phyloP scores from a whole-genome alignment of 306 rosid species.

The Dalbergia cochinchinensis region DNA sequence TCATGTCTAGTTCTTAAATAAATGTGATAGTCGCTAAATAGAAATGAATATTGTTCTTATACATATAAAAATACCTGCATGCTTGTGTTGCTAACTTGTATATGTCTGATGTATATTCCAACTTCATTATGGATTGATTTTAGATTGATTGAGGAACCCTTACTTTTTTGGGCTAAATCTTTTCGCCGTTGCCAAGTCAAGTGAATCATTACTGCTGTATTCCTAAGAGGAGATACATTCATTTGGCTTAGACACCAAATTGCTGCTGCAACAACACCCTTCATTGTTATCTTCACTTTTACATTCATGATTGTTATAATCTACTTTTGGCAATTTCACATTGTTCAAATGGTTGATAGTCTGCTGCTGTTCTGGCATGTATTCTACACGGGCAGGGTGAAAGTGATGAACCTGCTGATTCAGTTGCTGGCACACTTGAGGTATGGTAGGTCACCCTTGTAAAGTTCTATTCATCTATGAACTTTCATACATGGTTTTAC shows the following conservation, averaged over 20 bases:
- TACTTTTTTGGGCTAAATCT: background rate
- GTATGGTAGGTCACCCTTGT: constrained; percentile 53
- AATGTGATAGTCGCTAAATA: background rate
- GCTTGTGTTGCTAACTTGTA: background rate
- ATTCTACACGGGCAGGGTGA: constrained; percentile 69
- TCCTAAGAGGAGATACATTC: background rate
- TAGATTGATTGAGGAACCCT: background rate
- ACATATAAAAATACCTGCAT: background rate
- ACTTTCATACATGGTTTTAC: constrained; percentile 36
- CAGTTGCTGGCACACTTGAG: constrained; percentile 88
- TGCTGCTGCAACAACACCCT: constrained; percentile 3
- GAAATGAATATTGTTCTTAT: background rate
- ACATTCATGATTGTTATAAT: background rate
- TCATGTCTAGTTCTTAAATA: background rate
- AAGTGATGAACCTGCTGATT: constrained; percentile 79
- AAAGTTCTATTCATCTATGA: constrained; percentile 24
- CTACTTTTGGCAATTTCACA: constrained; percentile 14
- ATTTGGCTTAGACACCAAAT: background rate
- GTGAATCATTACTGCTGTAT: background rate
- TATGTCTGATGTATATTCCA: background rate
- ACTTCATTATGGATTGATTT: background rate
- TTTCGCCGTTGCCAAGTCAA: background rate
- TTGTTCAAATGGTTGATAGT: constrained; percentile 7
- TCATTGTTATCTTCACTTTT: background rate
- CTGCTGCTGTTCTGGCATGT: constrained; percentile 38